These are phyloP conservation scores for Erodium moschatum DNA, from an alignment of 441 rosid species.

Conservation along the genomic window DNA sequence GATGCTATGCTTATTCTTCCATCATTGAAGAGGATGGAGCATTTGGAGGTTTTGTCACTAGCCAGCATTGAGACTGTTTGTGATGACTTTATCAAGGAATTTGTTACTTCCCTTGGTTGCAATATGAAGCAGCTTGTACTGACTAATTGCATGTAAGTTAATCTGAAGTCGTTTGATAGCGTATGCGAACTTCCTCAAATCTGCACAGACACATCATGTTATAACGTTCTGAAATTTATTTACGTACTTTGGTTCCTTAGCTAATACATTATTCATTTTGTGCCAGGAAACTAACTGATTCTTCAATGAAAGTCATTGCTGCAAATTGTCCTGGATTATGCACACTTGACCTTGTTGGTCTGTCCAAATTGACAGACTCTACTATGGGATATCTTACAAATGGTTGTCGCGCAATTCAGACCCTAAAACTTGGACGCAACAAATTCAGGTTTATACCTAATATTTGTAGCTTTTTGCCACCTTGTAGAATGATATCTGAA, in stretches of 20 bases:
- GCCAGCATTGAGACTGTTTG: constrained; percentile 52
- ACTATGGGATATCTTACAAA: constrained; percentile 71
- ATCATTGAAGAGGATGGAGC: constrained; percentile 52
- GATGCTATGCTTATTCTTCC: constrained; percentile 50
- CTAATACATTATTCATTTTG: constrained; percentile 17
- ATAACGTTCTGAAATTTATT: neutral
- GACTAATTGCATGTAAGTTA: constrained; percentile 54
- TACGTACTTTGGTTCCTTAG: constrained; percentile 6
- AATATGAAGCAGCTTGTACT: constrained; percentile 61
- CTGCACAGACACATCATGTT: constrained; percentile 1
- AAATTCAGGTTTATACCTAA: constrained; percentile 40
- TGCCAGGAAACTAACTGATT: constrained; percentile 74
- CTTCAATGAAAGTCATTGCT: constrained; percentile 59
- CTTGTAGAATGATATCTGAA: neutral
- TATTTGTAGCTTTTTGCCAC: neutral
- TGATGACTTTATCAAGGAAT: constrained; percentile 46
- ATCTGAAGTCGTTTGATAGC: neutral
- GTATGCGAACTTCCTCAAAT: constrained; percentile 13
- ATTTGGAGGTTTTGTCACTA: constrained; percentile 61
- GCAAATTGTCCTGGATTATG: constrained; percentile 49
- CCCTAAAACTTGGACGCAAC: constrained; percentile 54
- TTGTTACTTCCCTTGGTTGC: constrained; percentile 40
- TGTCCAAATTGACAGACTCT: constrained; percentile 69
- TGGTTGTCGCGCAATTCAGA: constrained; percentile 56
- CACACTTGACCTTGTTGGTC: constrained; percentile 54